Conservation (phyloP, 208 protist species). For the Lotmaria passim region DNA sequence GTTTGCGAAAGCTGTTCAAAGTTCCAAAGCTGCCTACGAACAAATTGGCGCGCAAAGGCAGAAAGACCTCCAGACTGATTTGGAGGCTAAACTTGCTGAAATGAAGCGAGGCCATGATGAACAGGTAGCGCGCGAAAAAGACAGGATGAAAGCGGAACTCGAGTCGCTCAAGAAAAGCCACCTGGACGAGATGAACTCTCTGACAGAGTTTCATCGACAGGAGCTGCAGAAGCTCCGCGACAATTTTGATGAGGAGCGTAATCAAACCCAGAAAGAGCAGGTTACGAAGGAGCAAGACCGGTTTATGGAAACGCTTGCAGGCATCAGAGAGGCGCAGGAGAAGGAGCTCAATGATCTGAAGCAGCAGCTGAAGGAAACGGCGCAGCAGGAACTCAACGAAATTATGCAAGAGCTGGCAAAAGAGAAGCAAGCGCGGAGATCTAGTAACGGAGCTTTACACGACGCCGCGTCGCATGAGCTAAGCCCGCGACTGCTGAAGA, state of each 20-base stretch:
- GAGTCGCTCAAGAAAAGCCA: constrained; percentile 21
- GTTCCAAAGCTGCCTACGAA: constrained; percentile 36
- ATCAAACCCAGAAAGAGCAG: constrained; percentile 26
- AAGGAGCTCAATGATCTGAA: constrained; percentile 55
- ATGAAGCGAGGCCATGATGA: constrained; percentile 21
- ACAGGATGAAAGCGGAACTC: constrained; percentile 17
- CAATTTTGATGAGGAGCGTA: constrained; percentile 23
- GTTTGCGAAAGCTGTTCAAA: constrained; percentile 30
- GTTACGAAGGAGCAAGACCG: constrained; percentile 26
- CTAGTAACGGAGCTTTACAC: not conserved
- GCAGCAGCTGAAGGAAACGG: constrained; percentile 46
- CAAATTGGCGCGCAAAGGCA: constrained; percentile 26
- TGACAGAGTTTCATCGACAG: constrained; percentile 20
- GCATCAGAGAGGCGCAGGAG: constrained; percentile 29
- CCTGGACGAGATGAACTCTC: constrained; percentile 16
- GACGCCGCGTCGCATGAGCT: constrained; percentile 17
- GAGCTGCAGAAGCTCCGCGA: constrained; percentile 31
- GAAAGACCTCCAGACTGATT: constrained; percentile 29
- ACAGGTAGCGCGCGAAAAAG: constrained; percentile 33
- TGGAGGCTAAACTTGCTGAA: constrained; percentile 25
- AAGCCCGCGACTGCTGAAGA: constrained; percentile 15
- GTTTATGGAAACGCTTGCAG: constrained; percentile 35
- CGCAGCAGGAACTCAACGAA: constrained; percentile 59
- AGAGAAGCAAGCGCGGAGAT: constrained; percentile 28
- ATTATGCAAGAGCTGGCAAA: constrained; percentile 51